These are phyloP conservation scores for Pisolithus sp. DNA, from an alignment of 768 basidiomycete genomes.

Conservation along the genomic window DNA sequence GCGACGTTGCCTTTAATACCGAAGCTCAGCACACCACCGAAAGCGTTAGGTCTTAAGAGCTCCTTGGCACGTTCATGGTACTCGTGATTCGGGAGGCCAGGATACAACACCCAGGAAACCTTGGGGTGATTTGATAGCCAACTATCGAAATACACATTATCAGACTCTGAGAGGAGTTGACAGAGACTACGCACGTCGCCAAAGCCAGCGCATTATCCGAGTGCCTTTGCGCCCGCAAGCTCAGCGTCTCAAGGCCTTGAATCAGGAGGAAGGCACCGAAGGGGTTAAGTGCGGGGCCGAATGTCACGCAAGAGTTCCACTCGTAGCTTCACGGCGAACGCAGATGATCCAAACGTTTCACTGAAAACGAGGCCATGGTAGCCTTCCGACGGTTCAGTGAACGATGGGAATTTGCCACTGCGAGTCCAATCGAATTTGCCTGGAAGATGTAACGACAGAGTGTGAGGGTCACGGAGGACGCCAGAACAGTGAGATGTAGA, in stretches of 20 bases:
- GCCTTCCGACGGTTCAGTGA: conserved; percentile 49
- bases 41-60: conserved; percentile 46
- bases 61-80: conserved; percentile 54
- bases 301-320: conserved; percentile 48
- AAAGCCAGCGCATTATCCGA: conserved; percentile 49
- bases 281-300: conserved; percentile 47
- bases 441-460: conserved; percentile 1
- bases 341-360: conserved; percentile 44
- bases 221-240: conserved; percentile 53
- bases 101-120: conserved; percentile 74
- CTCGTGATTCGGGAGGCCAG: conserved; percentile 57
- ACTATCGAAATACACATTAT: background rate
- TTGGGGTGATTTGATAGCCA: conserved; percentile 61
- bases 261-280: conserved; percentile 54
- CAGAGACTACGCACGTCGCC: conserved; percentile 29
- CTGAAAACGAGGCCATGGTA: conserved; percentile 50
- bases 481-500: conserved; percentile 4
- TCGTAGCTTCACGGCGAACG: conserved; percentile 48
- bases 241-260: conserved; percentile 59
- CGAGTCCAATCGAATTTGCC: conserved; percentile 54
- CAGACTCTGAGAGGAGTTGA: background rate
- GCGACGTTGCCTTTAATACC: conserved; percentile 57
- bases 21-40: conserved; percentile 73
- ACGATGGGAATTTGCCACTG: conserved; percentile 49
- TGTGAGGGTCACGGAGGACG: background rate